Evolutionary conservation across 2,329 filamentous ascomycete genomes (phyloP), one percentile per base, ranked within the genome.

Genomic region (Pyrenophora graminea): DNA sequence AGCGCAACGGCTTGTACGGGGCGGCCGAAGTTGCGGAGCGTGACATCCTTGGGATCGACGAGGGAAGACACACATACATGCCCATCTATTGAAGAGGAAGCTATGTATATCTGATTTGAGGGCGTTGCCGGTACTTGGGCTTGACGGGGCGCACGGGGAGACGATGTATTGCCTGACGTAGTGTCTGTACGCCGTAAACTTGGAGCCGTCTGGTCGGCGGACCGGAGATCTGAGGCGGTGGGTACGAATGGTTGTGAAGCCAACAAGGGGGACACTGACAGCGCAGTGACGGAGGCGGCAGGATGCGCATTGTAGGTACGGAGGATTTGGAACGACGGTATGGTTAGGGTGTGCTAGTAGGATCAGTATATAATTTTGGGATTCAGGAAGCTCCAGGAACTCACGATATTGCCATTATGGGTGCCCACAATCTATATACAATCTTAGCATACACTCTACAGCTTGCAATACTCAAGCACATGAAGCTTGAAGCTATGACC

Each of bases 351-450:
- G 78, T 99, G 89, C 90, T 94, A 63, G 21, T 23, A 13, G 37
- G 15, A 42, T 66, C 36, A 67, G 55, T 32, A 50, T 42, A 30
- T 9, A 12, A 4, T 10, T 10, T 9, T 37, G 25, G 4, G 25
- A 15, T 36, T 39, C 19, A 12, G 27, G 41, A 53, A 45, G 31
- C 37, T 12, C 8, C 18, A 21, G 23, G 19, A n/a, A 77, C 88
- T 79, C 81, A 95, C 91, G 66, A 97, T 93, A 67, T 94, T 96
- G 65, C 94, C 94, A 76, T 96, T 96, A 73, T 99, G 93, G 27
- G 94, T 97, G 60, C 93, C 94, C 63, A 96, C 80, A 56, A 97
- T 88, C 89, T 93, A 75, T 41, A 59, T 52, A 59, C 39, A 55
- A 45, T 43, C 56, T 74, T 56, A 66, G 53, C 53, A 60, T 63